Conservation (phyloP, 1,284 basidiomycete species). For the Cutaneotrichosporon cavernicola region DNA sequence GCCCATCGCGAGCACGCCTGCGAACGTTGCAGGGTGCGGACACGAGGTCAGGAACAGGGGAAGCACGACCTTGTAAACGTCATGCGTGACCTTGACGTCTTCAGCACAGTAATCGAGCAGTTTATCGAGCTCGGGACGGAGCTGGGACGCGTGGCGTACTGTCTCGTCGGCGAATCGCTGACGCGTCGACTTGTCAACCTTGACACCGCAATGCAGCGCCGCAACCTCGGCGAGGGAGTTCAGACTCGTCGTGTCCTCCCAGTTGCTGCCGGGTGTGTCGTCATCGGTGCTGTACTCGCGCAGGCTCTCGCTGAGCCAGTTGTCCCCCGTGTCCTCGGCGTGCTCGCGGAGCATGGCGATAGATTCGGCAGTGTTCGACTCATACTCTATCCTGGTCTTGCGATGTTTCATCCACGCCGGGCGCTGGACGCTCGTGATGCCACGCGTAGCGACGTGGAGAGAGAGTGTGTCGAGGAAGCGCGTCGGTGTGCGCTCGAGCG, state of each 20-base stretch:
- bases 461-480: conserved; percentile 95
- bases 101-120: conserved; percentile 85
- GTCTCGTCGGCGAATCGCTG: conserved; percentile 64
- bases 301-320: conserved; percentile 41
- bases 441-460: conserved; percentile 88
- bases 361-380: conserved; percentile 38
- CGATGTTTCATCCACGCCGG: conserved; percentile 84
- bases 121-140: conserved; percentile 66
- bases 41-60: conserved; percentile 80
- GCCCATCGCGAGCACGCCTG: conserved; percentile 88
- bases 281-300: conserved; percentile 48
- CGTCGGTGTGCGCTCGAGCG: conserved; percentile 65
- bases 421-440: conserved; percentile 92
- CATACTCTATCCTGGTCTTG: conserved; percentile 55
- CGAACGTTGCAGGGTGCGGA: conserved; percentile 89
- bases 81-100: conserved; percentile 82
- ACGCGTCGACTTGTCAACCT: conserved; percentile 76
- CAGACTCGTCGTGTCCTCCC: conserved; percentile 89
- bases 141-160: conserved; percentile 57
- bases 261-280: conserved; percentile 46
- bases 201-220: conserved; percentile 78
- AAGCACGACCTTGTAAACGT: conserved; percentile 76
- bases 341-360: conserved; percentile 53
- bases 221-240: conserved; percentile 94
- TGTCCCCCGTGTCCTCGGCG: conserved; percentile 57